Evolutionary conservation across 257 asterid species (phyloP), one percentile per base, ranked within the genome.

Genomic region (Datura wrightii): DNA sequence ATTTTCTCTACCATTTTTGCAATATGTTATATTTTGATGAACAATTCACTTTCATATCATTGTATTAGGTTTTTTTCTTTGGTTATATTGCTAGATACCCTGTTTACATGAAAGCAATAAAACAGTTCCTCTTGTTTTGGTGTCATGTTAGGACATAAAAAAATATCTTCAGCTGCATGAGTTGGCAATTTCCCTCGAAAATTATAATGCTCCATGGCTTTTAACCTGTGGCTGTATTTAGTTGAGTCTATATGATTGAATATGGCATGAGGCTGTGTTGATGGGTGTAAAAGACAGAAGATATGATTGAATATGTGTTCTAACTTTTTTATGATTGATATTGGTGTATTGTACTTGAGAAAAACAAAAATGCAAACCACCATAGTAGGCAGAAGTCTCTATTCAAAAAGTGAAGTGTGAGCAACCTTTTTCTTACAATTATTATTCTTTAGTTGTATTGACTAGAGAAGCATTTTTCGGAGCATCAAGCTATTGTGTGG

Each of bases 111-210:
- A 16, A 69, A 69, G 8, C 53, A 69, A 7, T 41, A 16, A 10
- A 41, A 18, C 53, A 70, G 36, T 41, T 41, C 53, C 16, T 70
- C 79, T 9, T 70, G 36, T 41, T 24, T 5, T 60, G 8, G 31
- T 76, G 31, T 6, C 63, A 78, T 78, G 31, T 50, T 31, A 78
- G 46, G 82, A 14, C 63, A 50, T 76, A 31, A 76, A 76, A 76
- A 50, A 2, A 13, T 24, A 24, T 13, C 44, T 24, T 50, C 81
- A 76, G 31, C 15, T 4, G 62, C 4, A 31, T 76, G 46, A 6
- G 62, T 76, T 52, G 31, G 62, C 7, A 48, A 31, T 50, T 31
- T 50, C 8, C 31, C 24, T 13, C 11, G 0, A 50, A 46, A 72
- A 46, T 46, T 72, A 46, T 72, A 24, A 46, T 74, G 4, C 6